Base-by-base conservation (phyloP, 2,329 filamentous ascomycete genomes). In the Fusarium floridanum region DNA sequence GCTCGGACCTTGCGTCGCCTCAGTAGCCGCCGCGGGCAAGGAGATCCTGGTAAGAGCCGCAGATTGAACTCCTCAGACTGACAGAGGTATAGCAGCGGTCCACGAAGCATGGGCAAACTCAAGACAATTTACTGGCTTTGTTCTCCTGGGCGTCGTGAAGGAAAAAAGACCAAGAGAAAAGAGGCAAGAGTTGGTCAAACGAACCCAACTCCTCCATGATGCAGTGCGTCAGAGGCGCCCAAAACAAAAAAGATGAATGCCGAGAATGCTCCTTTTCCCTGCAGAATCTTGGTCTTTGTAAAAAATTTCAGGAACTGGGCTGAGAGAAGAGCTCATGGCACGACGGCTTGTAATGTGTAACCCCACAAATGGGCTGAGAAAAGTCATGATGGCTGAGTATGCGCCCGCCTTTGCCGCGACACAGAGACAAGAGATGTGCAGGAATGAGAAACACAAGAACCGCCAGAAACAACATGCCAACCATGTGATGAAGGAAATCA, bases 351-450 rank as follows among this genome's bases (percentile, higher is more conserved):
- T 11, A 55, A 55, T 55, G 61, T 55, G 62, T 53, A 66, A 72
- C 69, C 64, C 72, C 67, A 66, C 67, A 68, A 62, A 72, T 61
- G 65, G 59, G 43, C 62, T 39, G 27, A 67, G 53, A 53, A 53
- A 55, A 43, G 34, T n/a, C 56, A 68, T 66, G 39, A 74, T 59
- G 66, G 56, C 34, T 34, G 48, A 27, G 2, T 37, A 45, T 61
- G 36, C 56, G 56, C 48, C 72, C 53, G 43, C 64, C n/a, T 57
- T 22, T 70, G 37, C 39, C 48, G 68, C 43, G 14, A 63, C 12
- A 16, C 16, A 20, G 41, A 10, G 17, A 32, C 48, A 53, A 53
- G 27, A 56, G 24, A 60, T 20, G 60, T 39, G 32, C 8, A 53
- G 12, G 56, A 36, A 50, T 11, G 27, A 61, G 14, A 61, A 27